Evolutionary conservation across 164 flowering plant genomes (phyloP).

Genomic region (Pachysandra terminalis): DNA sequence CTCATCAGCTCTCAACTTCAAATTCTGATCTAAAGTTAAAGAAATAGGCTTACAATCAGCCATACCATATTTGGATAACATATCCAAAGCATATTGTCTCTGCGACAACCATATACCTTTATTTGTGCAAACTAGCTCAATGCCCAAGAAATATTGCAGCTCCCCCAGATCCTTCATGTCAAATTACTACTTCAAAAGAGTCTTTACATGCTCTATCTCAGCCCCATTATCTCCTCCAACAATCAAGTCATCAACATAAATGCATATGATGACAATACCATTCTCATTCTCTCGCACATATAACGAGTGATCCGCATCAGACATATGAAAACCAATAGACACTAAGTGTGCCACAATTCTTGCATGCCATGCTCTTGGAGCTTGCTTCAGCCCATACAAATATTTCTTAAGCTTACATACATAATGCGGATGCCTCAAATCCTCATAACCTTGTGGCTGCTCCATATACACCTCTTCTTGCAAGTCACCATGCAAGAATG

Average conservation of each 20-base stretch:
- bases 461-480: too few relatives aligned
- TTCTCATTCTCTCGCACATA: not conserved
- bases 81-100: not conserved
- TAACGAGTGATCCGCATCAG: not conserved
- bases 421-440: too few relatives aligned
- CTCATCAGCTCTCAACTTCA: not conserved
- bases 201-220: not conserved
- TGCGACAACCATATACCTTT: not conserved
- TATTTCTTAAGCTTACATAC: too few relatives aligned
- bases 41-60: not conserved
- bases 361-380: not conserved
- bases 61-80: not conserved
- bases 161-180: slow-evolving; percentile 3
- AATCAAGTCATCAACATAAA: slow-evolving; percentile 9
- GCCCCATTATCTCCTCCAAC: not conserved
- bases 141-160: slow-evolving; percentile 1
- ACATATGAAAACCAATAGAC: not conserved
- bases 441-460: too few relatives aligned
- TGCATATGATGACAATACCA: not conserved
- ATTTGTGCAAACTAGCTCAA: not conserved
- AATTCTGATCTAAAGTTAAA: not conserved
- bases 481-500: too few relatives aligned
- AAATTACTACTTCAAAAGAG: not conserved
- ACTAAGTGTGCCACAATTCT: not conserved
- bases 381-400: slow-evolving; percentile 3